Base-by-base conservation (phyloP, 768 basidiomycete genomes). In the Zangia roseola region DNA sequence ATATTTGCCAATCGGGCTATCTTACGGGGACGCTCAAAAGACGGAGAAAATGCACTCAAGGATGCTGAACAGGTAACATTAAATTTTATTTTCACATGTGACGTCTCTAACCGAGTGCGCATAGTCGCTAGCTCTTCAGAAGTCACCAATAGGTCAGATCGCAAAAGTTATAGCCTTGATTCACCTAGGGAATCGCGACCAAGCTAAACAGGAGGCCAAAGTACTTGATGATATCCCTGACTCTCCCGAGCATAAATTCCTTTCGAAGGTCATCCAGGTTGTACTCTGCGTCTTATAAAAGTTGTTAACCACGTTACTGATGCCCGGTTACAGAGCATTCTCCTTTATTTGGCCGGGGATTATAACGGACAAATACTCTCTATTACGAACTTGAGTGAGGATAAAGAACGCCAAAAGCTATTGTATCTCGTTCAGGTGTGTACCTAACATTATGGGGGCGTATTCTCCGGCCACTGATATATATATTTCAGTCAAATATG, bases 1-100 rank as follows among this genome's bases (percentile, higher is more conserved):
- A 33, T 13, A n/a, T 49, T 44, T 31, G 57, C 57, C 6, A 58
- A 58, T 36, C 47, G 56, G 19, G 56, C 57, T 10, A 25, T 58
- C 23, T 8, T 58, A 30, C 48, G 45, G 31, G 56, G 38, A 13
- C 57, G 57, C 23, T 14, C 16, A 25, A 19, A 14, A 20, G 30
- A 45, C 1, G 47, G 34, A n/a, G 14, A 3, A 1, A 2, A 6
- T 4, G 56, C 57, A n/a, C 16, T 57, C 10, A 25, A 47, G 23
- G 57, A 58, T 34, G 57, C 57, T 4, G 24, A 47, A 24, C 19
- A 28, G 52, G 56, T 58, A 47, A 42, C 0, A 16, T 20, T 28
- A n/a, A n/a, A n/a, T 10, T 10, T 10, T 2, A 19, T 28, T 16
- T 13, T 37, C 7, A 20, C 3, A 44, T 17, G 24, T 10, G 8